Conservation (phyloP, 305 asterid genomes). For the Nicotiana rustica region DNA sequence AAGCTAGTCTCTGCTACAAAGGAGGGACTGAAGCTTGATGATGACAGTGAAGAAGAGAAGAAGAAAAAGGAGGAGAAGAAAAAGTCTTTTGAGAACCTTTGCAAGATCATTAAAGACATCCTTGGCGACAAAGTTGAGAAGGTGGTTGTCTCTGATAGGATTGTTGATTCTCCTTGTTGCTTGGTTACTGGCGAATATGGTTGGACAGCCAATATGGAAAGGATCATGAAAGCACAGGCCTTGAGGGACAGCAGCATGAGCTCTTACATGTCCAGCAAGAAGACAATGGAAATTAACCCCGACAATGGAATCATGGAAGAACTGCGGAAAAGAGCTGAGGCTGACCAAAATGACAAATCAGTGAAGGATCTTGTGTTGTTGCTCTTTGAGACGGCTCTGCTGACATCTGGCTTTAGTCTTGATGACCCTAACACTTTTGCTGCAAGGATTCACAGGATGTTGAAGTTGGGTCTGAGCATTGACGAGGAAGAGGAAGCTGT, state of each 20-base stretch:
- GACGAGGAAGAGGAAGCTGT: constrained; percentile 52
- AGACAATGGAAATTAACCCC: constrained; percentile 69
- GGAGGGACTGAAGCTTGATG: constrained; percentile 63
- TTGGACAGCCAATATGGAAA: constrained; percentile 68
- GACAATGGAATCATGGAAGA: constrained; percentile 74
- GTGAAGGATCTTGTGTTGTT: constrained; percentile 63
- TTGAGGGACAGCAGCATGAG: constrained; percentile 63
- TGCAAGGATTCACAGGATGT: constrained; percentile 58
- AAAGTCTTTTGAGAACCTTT: constrained; percentile 56
- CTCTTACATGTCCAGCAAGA: constrained; percentile 68
- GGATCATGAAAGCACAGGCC: constrained; percentile 69
- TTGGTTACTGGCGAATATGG: constrained; percentile 65
- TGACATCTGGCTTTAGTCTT: constrained; percentile 67
- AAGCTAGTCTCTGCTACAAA: constrained; percentile 65
- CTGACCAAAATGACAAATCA: constrained; percentile 60
- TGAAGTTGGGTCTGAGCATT: constrained; percentile 64
- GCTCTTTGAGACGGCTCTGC: constrained; percentile 58
- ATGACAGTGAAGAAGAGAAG: constrained; percentile 58
- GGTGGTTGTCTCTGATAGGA: constrained; percentile 62
- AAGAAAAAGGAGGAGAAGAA: constrained; percentile 59
- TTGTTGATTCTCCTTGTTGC: constrained; percentile 67
- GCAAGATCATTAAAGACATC: constrained; percentile 63
- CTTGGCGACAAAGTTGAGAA: constrained; percentile 61
- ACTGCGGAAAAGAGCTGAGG: constrained; percentile 61
- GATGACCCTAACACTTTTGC: constrained; percentile 67